These are phyloP conservation scores for Wilcoxina mikolae DNA, from an alignment of 495 filamentous ascomycete genomes.

Conservation along the genomic window DNA sequence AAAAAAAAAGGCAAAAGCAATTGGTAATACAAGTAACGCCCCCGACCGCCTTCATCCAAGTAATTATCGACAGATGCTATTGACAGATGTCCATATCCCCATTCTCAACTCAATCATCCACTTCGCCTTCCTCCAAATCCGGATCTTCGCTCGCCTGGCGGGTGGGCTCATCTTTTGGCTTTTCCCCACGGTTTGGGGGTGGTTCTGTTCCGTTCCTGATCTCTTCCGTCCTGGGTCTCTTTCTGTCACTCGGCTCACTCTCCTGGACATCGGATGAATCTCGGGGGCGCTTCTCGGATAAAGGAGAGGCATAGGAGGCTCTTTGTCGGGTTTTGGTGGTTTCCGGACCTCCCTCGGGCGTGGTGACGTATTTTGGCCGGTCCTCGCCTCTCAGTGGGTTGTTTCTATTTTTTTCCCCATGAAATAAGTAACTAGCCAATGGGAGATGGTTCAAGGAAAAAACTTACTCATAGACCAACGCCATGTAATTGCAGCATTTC, in stretches of 20 bases:
- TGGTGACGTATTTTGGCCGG: conserved; percentile 21
- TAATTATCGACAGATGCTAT: too few relatives aligned
- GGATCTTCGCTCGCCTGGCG: background rate
- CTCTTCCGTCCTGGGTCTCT: conserved; percentile 2
- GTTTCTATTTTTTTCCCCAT: conserved; percentile 20
- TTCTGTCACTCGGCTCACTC: background rate
- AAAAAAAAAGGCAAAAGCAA: background rate
- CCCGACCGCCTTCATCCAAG: background rate
- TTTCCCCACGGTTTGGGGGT: background rate
- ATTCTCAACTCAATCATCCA: conserved; percentile 19
- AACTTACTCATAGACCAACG: conserved; percentile 29
- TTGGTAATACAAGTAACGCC: background rate
- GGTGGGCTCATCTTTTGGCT: background rate
- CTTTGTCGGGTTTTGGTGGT: conserved; percentile 32
- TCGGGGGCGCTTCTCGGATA: conserved; percentile 16
- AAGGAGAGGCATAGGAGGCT: conserved; percentile 22
- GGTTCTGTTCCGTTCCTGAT: background rate
- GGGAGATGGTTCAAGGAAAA: background rate
- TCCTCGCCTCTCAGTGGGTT: conserved; percentile 27
- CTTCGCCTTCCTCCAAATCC: conserved; percentile 26
- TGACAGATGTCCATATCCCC: background rate
- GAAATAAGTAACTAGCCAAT: background rate
- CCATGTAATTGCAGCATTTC: conserved; percentile 29
- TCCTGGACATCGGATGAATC: background rate
- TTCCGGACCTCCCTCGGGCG: conserved; percentile 24